These are phyloP conservation scores for Arxiozyma bovina DNA, from an alignment of 1,139 yeast species.

Conservation along the genomic window DNA sequence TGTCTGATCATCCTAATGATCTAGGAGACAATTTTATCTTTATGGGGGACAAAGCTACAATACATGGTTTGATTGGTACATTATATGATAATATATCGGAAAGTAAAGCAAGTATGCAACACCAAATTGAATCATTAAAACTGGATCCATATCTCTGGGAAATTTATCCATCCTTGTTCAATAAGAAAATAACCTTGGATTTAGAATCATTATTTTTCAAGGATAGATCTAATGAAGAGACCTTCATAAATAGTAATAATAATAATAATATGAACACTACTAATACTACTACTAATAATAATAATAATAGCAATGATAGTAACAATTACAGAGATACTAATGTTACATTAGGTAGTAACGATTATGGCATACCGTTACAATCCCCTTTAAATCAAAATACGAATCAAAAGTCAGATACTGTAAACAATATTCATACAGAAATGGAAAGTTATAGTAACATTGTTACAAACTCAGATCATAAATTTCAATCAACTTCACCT, in stretches of 20 bases:
- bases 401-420: not conserved
- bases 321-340: not conserved
- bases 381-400: not conserved
- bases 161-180: constrained; percentile 69
- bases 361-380: not conserved
- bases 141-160: constrained; percentile 79
- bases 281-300: not conserved
- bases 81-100: constrained; percentile 54
- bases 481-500: constrained; percentile 9
- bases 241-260: not conserved
- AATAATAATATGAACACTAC: not conserved
- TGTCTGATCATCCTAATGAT: constrained; percentile 6
- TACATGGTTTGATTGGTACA: constrained; percentile 63
- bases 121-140: constrained; percentile 60
- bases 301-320: no score
- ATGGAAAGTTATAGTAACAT: not conserved
- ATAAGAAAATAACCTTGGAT: constrained; percentile 59
- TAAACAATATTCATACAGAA: not conserved
- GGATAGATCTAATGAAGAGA: not conserved
- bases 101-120: constrained; percentile 52
- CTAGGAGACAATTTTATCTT: constrained; percentile 7
- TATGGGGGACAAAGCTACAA: constrained; percentile 56
- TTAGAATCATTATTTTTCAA: constrained; percentile 34
- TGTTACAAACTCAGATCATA: not conserved
- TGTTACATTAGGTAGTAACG: not conserved